Percentiles rank a stretch among this genome's conserved stretches.
Evolutionary conservation across 1,284 basidiomycete species (phyloP).

Genomic region (Wallemia ichthyophaga): DNA sequence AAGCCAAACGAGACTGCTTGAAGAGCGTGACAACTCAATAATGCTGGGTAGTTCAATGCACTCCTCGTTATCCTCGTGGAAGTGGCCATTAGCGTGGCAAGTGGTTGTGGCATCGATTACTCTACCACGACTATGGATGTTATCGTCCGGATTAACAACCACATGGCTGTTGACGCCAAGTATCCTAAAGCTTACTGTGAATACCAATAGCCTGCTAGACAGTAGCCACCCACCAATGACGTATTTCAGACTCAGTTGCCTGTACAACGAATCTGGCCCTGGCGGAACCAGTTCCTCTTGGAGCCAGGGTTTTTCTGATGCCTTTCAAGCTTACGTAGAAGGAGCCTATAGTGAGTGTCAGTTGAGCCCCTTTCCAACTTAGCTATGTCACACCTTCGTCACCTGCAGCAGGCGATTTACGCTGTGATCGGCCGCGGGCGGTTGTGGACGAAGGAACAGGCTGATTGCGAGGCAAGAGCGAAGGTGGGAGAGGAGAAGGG

Average conservation of each 20-base stretch:
- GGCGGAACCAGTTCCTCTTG: not conserved
- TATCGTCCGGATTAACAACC: not conserved
- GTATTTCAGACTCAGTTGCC: not conserved
- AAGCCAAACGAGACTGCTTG: not conserved
- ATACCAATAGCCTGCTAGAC: no score
- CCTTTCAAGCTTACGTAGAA: not conserved
- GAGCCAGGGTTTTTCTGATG: not conserved
- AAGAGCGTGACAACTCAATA: not conserved
- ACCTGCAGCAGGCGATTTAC: not conserved
- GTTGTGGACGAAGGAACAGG: not conserved
- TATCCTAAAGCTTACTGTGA: not conserved
- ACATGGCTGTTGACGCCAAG: not conserved
- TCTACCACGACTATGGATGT: not conserved
- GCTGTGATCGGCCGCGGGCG: not conserved
- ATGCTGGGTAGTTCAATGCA: not conserved
- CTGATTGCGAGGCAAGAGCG: not conserved
- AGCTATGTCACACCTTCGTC: not conserved
- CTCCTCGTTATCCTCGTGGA: not conserved
- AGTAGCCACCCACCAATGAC: not conserved
- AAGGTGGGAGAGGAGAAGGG: not conserved
- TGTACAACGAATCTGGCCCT: not conserved
- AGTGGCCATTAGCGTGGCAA: not conserved
- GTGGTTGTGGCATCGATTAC: not conserved
- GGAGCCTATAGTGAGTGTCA: not conserved
- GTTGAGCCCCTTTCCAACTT: not conserved